Evolutionary conservation across 768 basidiomycete genomes (phyloP), one percentile per base, ranked within the genome.

Genomic region (Phylloporus sp.): DNA sequence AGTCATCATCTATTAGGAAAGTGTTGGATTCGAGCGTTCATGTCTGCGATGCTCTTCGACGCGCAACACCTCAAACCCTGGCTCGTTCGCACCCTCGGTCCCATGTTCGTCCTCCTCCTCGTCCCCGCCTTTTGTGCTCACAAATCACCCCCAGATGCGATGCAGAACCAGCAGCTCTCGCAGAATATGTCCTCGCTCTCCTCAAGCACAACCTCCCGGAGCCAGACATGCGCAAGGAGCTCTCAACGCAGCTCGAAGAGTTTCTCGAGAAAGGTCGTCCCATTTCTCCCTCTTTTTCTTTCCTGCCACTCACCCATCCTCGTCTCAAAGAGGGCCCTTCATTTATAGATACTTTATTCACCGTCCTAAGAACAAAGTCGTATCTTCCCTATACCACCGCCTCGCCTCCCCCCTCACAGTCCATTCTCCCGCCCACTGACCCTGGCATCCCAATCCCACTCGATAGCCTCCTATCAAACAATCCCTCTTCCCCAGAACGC

Each of bases 151-250:
- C 0, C 46, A 96, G 94, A 77, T 95, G 91, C 66, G 95, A 98
- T 64, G 95, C 95, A 33, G 95, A 98, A 63, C 93, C 95, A 24
- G 81, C 82, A 24, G 90, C 92, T 26, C 81, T 98, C 42, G 85
- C 90, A 5, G 92, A 97, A 63, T 98, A 97, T 65, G 85, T 97
- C 56, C 80, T 96, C 39, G 95, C 95, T 14, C 73, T 98, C 43
- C 72, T 98, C 48, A 91, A 92, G 65, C 90, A 94, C 64, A 90
- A 90, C 68, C 85, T 84, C 1, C 76, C 86, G 5, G 87, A 93
- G 62, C 65, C 69, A 20, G 89, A 94, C 53, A 84, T 97, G 77
- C 77, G 86, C 54, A 80, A 81, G 55, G 88, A 91, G 61, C 71
- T 96, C 45, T 63, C 72, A 2, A 59, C 76, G 0, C 90, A 96